phyloP scores from a whole-genome alignment of 106 monocot genomes.

The Acorus calamus region DNA sequence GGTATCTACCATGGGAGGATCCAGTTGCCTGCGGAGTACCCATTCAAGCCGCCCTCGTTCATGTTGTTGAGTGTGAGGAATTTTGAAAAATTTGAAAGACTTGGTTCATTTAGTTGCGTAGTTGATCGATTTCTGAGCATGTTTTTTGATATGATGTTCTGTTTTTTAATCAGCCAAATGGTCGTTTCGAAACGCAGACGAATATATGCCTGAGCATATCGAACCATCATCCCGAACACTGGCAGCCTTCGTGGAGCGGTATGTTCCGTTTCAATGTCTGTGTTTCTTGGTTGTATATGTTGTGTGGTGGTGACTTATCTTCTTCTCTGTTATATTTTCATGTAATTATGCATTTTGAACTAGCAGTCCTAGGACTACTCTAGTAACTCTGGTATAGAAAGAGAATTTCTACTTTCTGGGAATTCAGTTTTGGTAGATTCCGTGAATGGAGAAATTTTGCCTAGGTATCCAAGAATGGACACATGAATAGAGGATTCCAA shows the following conservation, averaged over 20 bases:
- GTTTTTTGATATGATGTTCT: neutral
- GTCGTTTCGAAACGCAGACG: constrained; percentile 92
- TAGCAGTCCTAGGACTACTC: no score
- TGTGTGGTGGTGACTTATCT: neutral
- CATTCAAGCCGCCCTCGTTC: constrained; percentile 89
- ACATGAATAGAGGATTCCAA: no score
- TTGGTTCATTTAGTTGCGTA: neutral
- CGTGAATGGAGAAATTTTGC: no score
- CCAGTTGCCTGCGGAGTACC: constrained; percentile 84
- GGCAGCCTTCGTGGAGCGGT: constrained; percentile 99
- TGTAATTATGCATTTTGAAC: neutral
- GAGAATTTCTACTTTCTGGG: no score
- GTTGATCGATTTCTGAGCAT: neutral
- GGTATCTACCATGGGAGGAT: constrained; percentile 97
- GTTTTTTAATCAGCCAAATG: constrained; percentile 64
- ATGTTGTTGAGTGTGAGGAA: constrained; percentile 67
- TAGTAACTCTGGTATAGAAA: no score
- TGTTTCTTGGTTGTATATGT: neutral
- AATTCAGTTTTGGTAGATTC: no score
- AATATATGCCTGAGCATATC: constrained; percentile 99
- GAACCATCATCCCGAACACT: constrained; percentile 95
- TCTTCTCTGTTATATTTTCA: neutral
- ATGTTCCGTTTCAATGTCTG: constrained; percentile 10
- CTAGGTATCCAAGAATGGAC: no score
- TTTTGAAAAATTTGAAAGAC: neutral